Percentiles rank a stretch among this genome's conserved stretches.
These are phyloP conservation scores for Moelleriella libera DNA, from an alignment of 2,329 filamentous ascomycete genomes.

Conservation along the genomic window DNA sequence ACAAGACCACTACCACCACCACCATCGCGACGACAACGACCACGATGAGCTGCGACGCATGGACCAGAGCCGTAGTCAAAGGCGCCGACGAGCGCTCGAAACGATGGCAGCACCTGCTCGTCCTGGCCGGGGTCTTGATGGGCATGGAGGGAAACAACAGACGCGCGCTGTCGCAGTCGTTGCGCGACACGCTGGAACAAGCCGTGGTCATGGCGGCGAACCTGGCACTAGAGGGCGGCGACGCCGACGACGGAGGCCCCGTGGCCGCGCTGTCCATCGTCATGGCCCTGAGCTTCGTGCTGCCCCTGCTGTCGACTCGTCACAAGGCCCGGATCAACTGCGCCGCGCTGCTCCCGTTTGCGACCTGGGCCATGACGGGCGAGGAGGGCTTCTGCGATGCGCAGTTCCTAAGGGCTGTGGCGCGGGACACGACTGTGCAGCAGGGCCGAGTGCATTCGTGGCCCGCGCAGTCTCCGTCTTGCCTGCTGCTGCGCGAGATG, in stretches of 20 bases:
- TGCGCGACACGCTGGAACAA: slow-evolving; percentile 55
- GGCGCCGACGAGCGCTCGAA: slow-evolving; percentile 44
- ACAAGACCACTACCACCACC: slow-evolving; percentile 24
- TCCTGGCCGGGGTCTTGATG: slow-evolving; percentile 64
- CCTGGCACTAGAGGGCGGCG: slow-evolving; percentile 46
- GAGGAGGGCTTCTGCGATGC: slow-evolving; percentile 62
- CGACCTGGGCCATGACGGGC: slow-evolving; percentile 54
- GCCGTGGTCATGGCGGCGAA: slow-evolving; percentile 65
- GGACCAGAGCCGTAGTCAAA: slow-evolving; percentile 41
- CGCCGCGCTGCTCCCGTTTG: slow-evolving; percentile 54
- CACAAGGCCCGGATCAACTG: slow-evolving; percentile 48
- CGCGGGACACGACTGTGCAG: slow-evolving; percentile 47
- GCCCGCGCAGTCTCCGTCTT: slow-evolving; percentile 46
- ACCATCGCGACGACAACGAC: slow-evolving; percentile 16
- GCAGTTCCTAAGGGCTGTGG: slow-evolving; percentile 58
- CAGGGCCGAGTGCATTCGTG: slow-evolving; percentile 40
- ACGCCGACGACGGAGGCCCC: slow-evolving; percentile 21
- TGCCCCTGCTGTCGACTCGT: slow-evolving; percentile 52
- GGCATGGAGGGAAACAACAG: slow-evolving; percentile 55
- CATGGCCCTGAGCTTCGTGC: slow-evolving; percentile 63
- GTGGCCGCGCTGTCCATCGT: slow-evolving; percentile 40
- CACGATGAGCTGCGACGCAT: slow-evolving; percentile 30
- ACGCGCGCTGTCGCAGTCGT: slow-evolving; percentile 44
- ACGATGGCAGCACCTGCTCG: slow-evolving; percentile 73
- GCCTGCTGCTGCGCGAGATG: slow-evolving; percentile 40